Evolutionary conservation across 2,329 filamentous ascomycete genomes (phyloP).

Genomic region (Coniochaeta sp.): DNA sequence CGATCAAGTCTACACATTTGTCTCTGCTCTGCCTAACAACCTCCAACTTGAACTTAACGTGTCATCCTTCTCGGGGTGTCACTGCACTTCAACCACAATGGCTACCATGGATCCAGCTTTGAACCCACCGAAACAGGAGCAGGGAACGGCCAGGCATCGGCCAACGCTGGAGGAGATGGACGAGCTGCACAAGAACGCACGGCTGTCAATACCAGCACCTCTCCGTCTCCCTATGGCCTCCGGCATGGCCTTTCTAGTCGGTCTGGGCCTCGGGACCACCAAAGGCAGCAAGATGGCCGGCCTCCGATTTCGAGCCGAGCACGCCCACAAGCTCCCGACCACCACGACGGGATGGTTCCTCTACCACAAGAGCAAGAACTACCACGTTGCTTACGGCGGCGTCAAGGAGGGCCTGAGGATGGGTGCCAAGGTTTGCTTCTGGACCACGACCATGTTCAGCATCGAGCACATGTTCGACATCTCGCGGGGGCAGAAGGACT

Average conservation of each 20-base stretch:
- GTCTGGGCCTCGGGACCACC: conserved; percentile 62
- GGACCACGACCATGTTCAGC: conserved; percentile 69
- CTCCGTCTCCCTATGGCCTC: conserved; percentile 61
- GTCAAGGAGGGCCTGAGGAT: conserved; percentile 72
- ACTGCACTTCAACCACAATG: too few species aligned
- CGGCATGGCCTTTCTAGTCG: conserved; percentile 57
- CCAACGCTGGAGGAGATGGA: conserved; percentile 21
- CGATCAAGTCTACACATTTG: too few species aligned
- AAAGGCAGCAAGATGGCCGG: conserved; percentile 69
- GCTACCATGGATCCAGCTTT: background rate
- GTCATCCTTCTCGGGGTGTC: too few species aligned
- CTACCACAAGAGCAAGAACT: conserved; percentile 99
- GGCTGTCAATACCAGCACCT: conserved; percentile 56
- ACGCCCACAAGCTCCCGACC: conserved; percentile 85
- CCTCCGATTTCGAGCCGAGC: conserved; percentile 87
- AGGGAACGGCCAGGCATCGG: too few species aligned
- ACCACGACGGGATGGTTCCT: conserved; percentile 87
- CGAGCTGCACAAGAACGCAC: conserved; percentile 31
- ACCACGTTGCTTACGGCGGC: conserved; percentile 72
- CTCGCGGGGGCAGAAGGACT: conserved; percentile 62
- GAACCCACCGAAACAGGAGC: too few species aligned
- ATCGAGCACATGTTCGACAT: conserved; percentile 83
- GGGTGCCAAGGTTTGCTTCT: conserved; percentile 62
- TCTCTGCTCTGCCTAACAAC: too few species aligned
- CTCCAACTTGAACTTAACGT: too few species aligned